These are phyloP conservation scores for Myriosclerotinia curreyana DNA, from an alignment of 2,329 filamentous ascomycete species.

Conservation along the genomic window DNA sequence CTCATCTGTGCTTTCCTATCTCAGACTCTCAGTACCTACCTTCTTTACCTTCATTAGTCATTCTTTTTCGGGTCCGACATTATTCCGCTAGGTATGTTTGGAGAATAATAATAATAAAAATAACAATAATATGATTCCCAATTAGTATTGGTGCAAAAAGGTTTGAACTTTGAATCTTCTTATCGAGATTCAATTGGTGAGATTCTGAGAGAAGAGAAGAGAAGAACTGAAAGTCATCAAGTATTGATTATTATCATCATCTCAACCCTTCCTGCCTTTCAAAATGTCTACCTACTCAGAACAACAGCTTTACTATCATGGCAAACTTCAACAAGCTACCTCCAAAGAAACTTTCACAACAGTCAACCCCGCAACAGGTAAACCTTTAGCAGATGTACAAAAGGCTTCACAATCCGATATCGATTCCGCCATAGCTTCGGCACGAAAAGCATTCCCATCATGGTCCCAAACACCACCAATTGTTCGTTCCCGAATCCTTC, in stretches of 20 bases:
- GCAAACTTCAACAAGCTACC: slow-evolving; percentile 60
- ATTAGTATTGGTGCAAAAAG: too few relatives aligned
- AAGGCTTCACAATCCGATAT: slow-evolving; percentile 64
- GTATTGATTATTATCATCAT: slow-evolving; percentile 24
- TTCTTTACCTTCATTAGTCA: too few relatives aligned
- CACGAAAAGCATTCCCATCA: slow-evolving; percentile 65
- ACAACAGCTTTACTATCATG: slow-evolving; percentile 72
- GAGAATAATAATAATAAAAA: too few relatives aligned
- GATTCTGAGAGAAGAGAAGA: too few relatives aligned
- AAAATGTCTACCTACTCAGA: slow-evolving; percentile 43
- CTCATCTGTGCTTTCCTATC: too few relatives aligned
- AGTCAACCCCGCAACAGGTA: slow-evolving; percentile 69
- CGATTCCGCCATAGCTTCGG: slow-evolving; percentile 69
- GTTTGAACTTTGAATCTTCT: too few relatives aligned
- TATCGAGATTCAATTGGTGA: slow-evolving; percentile 22
- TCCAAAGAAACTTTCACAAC: slow-evolving; percentile 65
- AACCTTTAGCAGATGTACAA: slow-evolving; percentile 68
- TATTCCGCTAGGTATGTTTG: too few relatives aligned
- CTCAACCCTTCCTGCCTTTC: slow-evolving; percentile 17
- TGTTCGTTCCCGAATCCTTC: slow-evolving; percentile 72
- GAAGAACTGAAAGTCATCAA: slow-evolving; percentile 4
- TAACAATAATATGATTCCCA: too few relatives aligned
- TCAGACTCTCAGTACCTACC: too few relatives aligned
- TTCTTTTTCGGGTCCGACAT: too few relatives aligned
- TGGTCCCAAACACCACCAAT: slow-evolving; percentile 77